Evolutionary conservation across 148 eudicot species (phyloP).

Genomic region (Rhododendron kiyosumense): DNA sequence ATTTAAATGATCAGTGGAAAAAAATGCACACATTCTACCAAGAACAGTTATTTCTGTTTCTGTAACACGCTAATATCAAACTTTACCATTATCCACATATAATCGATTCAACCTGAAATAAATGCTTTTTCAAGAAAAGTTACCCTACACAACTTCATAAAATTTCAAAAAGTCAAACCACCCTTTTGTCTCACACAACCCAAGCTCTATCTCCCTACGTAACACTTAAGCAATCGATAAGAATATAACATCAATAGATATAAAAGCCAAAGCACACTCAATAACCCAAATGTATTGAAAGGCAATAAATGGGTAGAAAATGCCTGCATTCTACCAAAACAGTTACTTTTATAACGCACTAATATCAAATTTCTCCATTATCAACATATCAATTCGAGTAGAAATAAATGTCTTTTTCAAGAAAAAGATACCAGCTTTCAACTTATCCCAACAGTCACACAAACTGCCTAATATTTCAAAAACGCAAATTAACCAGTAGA

Average conservation of each 20-base stretch:
- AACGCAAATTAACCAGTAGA: too few relatives aligned
- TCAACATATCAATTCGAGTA: neutral
- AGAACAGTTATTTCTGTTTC: neutral
- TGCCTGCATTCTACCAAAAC: too few relatives aligned
- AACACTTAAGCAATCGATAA: neutral
- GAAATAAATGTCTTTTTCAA: neutral
- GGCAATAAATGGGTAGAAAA: neutral
- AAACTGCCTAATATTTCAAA: too few relatives aligned
- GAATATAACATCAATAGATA: neutral
- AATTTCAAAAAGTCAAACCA: neutral
- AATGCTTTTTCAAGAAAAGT: neutral
- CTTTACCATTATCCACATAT: neutral
- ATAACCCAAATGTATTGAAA: neutral
- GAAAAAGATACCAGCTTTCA: neutral
- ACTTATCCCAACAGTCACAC: too few relatives aligned
- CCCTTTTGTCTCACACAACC: neutral
- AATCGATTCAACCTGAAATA: neutral
- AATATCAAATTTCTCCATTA: too few relatives aligned
- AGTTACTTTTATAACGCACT: too few relatives aligned
- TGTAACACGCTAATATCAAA: neutral
- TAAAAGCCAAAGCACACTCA: neutral
- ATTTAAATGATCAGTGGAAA: neutral
- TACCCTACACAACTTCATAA: neutral
- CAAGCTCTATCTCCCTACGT: neutral
- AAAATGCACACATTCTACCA: neutral